phyloP scores from a whole-genome alignment of 106 monocot genomes.

The Amphibolis antarctica region DNA sequence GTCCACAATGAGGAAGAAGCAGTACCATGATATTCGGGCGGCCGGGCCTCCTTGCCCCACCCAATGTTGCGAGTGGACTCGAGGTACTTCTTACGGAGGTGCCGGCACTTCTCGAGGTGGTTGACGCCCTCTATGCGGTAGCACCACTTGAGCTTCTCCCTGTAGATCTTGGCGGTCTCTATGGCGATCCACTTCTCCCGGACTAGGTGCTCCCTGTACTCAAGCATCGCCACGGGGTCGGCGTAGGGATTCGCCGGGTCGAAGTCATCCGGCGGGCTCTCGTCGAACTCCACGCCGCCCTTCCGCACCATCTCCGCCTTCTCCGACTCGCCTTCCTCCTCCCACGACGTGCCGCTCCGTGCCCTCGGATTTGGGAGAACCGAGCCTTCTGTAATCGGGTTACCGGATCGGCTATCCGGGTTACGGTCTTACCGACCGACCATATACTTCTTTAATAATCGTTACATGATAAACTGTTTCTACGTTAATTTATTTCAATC shows the following conservation, averaged over 20 bases:
- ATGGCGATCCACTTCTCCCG: conserved; percentile 99
- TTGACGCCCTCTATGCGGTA: conserved; percentile 92
- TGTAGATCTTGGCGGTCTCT: conserved; percentile 90
- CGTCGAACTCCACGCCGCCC: conserved; percentile 92
- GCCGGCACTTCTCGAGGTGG: conserved; percentile 80
- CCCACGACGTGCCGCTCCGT: neutral
- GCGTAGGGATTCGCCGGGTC: conserved; percentile 70
- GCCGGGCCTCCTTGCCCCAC: conserved; percentile 88
- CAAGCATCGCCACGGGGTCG: conserved; percentile 94
- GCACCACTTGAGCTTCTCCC: conserved; percentile 82
- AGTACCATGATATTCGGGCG: conserved; percentile 62
- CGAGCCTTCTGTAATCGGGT: too few relatives aligned
- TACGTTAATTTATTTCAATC: too few relatives aligned
- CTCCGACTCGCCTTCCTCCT: neutral
- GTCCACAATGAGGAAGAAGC: neutral
- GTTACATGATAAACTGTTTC: too few relatives aligned
- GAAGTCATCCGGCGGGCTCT: conserved; percentile 73
- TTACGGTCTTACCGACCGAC: too few relatives aligned
- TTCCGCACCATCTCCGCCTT: conserved; percentile 47
- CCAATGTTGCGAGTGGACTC: conserved; percentile 83
- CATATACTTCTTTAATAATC: too few relatives aligned
- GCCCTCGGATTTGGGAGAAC: neutral
- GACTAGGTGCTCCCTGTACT: conserved; percentile 76
- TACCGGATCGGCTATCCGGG: too few relatives aligned
- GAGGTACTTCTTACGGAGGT: conserved; percentile 77